Evolutionary conservation across 179 eudicot species (phyloP), one percentile per base, ranked within the genome.

Genomic region (Gypsophila paniculata): DNA sequence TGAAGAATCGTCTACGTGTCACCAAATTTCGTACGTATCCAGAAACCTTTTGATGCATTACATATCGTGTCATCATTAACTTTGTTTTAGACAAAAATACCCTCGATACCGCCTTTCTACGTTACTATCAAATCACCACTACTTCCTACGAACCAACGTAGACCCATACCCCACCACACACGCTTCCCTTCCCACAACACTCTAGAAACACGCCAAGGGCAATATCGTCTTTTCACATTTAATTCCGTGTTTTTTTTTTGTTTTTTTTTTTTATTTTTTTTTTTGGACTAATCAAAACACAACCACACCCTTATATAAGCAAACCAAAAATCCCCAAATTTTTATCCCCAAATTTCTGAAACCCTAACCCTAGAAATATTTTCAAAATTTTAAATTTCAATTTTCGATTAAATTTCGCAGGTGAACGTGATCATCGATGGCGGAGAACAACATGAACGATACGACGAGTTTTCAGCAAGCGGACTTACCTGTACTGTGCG

Each of bases 401-500:
- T 15, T 49, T 29, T 29, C 14, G 6, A 55, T 18, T 8, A 21
- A 55, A 57, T n/a, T 58, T 12, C 14, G 7, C 15, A 22, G 19
- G 10, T 4, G 55, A 2, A 2, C 14, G 5, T 51, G 6, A 13
- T 17, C 58, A 53, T 39, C 61, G 29, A 82, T 82, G 84, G 76
- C 86, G 13, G 86, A 82, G 32, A 83, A 81, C 80, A 72, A 74
- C 74, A 75, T 81, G 65, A 75, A 74, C 82, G 79, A 84, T 63
- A 74, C 66, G 17, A 77, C 86, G 0, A 77, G 85, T 25, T 82
- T 79, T 60, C 84, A 78, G 22, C 88, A 86, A 21, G 73, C 91
- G 42, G 84, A 87, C 23, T 69, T 75, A 72, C 85, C 89, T 29
- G 62, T 69, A 1, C 72, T 70, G 1, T 90, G 97, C 82, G 84